These are phyloP conservation scores for Hypoxylon rubiginosum DNA, from an alignment of 2,329 filamentous ascomycete species.

Conservation along the genomic window DNA sequence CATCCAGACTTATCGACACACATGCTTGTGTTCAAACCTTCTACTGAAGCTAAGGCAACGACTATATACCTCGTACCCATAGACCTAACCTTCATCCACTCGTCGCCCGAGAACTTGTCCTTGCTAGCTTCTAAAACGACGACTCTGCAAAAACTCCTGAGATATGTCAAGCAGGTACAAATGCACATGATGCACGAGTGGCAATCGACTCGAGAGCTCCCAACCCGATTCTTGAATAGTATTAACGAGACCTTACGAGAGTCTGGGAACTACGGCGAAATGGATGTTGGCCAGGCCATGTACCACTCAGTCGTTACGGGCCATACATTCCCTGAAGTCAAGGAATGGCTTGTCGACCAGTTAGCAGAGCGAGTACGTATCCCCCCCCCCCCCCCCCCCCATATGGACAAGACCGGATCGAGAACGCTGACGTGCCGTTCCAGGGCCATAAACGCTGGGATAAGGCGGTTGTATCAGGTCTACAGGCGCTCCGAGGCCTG, in stretches of 20 bases:
- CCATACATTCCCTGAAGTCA: conserved; percentile 79
- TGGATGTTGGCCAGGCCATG: conserved; percentile 78
- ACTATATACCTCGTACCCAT: conserved; percentile 77
- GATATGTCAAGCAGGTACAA: conserved; percentile 86
- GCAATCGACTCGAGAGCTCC: conserved; percentile 84
- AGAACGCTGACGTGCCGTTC: conserved; percentile 22
- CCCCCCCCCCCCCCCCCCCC: background rate
- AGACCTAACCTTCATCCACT: conserved; percentile 85
- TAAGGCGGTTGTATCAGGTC: conserved; percentile 82
- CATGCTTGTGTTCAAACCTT: conserved; percentile 72
- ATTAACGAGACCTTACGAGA: conserved; percentile 81
- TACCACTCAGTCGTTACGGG: conserved; percentile 90
- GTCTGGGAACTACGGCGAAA: conserved; percentile 68
- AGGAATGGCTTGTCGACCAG: conserved; percentile 90
- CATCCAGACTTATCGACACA: conserved; percentile 83
- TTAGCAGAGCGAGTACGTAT: conserved; percentile 78
- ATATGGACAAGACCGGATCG: conserved; percentile 3
- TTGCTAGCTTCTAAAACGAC: conserved; percentile 89
- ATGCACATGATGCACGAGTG: conserved; percentile 85
- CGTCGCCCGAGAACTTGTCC: conserved; percentile 83
- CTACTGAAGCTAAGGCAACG: conserved; percentile 55
- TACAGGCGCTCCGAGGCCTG: conserved; percentile 81
- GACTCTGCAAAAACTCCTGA: conserved; percentile 85
- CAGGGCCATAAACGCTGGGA: conserved; percentile 97
- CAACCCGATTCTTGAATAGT: conserved; percentile 80